Base-by-base conservation (phyloP, 2,329 filamentous ascomycete species). In the Pseudocercospora pini-densiflorae region DNA sequence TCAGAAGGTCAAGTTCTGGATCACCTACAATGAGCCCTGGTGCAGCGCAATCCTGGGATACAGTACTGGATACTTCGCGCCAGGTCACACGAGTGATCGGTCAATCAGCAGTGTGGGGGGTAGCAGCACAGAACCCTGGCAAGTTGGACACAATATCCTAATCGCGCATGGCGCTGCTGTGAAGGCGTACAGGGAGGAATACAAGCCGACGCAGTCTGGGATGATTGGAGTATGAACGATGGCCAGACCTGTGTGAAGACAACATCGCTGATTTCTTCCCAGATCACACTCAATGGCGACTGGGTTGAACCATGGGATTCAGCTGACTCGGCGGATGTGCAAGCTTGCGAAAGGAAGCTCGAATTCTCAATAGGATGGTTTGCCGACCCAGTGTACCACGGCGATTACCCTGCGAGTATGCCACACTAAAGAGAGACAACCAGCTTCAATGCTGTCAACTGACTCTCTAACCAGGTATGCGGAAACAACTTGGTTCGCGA, bases 291-390 rank as follows among this genome's bases (percentile, higher is more conserved):
- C 66, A 96, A 96, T 77, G 93, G 88, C 87, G 82, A 74, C 78
- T 77, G 83, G 87, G 88, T 70, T 21, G 92, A 93, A 77, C 93
- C 93, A 5, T 96, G 91, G 90, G 92, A 97, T 75, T 85, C 91
- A 0, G 83, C 89, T 71, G 90, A 94, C 76, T 88, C 91, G 6
- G 82, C 82, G 19, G 92, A 96, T 76, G 84, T 92, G 62, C 90
- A 90, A 78, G 93, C 93, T 14, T 89, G 87, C 70, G 84, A 92
- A 74, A 90, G 92, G 76, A 94, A 94, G 83, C 88, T 94, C 74
- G 92, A 96, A 81, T 96, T 96, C 77, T 86, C 90, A 27, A 96
- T 94, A 78, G 89, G 87, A 60, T 96, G 93, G 92, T 96, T 95
- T 76, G 92, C 90, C 8, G 93, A 96, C 81, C 92, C 92, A 36